Evolutionary conservation across 2,329 filamentous ascomycete genomes (phyloP).

Genomic region (Calycina herbarum): DNA sequence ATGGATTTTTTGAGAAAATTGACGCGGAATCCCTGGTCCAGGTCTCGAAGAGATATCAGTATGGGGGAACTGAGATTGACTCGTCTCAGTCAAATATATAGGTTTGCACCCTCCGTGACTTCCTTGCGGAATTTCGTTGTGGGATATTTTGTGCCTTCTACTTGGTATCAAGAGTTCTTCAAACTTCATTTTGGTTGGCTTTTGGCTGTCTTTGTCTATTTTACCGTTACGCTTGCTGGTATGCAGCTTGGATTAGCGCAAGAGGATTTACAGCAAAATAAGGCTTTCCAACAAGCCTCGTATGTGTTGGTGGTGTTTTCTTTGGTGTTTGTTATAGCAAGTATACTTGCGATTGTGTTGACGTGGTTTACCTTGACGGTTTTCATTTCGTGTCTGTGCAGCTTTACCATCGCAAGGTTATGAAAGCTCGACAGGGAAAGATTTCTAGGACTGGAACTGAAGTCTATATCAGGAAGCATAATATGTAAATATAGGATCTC

Average conservation of each 20-base stretch:
- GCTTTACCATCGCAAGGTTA: not conserved
- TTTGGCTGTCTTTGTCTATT: not conserved
- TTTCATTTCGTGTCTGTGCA: not conserved
- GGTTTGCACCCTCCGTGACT: not conserved
- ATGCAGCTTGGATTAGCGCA: slow-evolving; percentile 1
- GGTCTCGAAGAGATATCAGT: not conserved
- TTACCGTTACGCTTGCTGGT: not conserved
- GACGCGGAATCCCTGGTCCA: no score
- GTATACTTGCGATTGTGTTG: not conserved
- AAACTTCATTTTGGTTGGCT: not conserved
- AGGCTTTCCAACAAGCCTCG: not conserved
- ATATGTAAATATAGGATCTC: no score
- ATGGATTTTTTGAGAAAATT: no score
- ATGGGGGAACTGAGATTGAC: not conserved
- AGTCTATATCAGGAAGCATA: not conserved
- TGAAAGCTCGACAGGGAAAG: not conserved
- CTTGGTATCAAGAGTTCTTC: not conserved
- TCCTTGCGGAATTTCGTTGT: no score
- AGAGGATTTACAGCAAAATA: not conserved
- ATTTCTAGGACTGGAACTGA: not conserved
- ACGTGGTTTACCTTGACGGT: not conserved
- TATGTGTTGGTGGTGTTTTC: not conserved
- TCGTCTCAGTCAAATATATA: slow-evolving; percentile 3
- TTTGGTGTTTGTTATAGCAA: slow-evolving; percentile 1
- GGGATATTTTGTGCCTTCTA: no score